Evolutionary conservation across 176 grass and related monocot species (phyloP), one percentile per base, ranked within the genome.

Genomic region (Saccharum officinarum): DNA sequence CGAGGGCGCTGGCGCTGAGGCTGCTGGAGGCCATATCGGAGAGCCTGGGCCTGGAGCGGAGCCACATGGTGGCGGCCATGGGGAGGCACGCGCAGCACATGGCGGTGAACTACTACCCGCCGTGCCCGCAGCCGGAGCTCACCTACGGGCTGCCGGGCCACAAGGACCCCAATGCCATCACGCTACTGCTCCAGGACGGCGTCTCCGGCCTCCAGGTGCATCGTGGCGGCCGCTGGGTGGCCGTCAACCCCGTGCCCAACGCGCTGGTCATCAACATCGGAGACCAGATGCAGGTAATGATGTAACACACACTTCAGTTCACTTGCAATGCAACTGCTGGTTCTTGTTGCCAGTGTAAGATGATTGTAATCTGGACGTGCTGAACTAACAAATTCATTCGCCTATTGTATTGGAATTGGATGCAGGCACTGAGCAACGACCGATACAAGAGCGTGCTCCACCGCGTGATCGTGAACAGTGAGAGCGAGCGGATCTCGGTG

Each of bases 51-150:
- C 82, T 94, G 40, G 89, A 92, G 33, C 87, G 83, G 64, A 83
- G 86, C 50, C 85, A 95, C 85, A 98, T 98, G 93, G 93, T 87
- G 87, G 65, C 69, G n/a, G 93, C 87, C 69, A 89, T 98, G 76
- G 96, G 93, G 25, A 77, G 85, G 72, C 96, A 98, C 1, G 96
- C 91, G 3, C 96, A 98, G 81, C 96, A 95, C 85, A 98, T 98
- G 96, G 96, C 93, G 6, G 84, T 98, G 41, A 98, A 98, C 68
- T 98, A 93, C 80, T 98, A 98, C 74, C 96, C 96, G 15, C 91
- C 85, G 34, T 98, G 96, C 83, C 96, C 91, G 70, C 91, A 93
- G 82, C 96, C 96, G 25, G 96, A 98, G 81, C 96, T 95, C 16
- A 98, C 96, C 20, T 95, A 90, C 66, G 96, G 96, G 0, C 83